Conservation (phyloP, 2,329 filamentous ascomycete genomes). For the Beauveria bassiana region DNA sequence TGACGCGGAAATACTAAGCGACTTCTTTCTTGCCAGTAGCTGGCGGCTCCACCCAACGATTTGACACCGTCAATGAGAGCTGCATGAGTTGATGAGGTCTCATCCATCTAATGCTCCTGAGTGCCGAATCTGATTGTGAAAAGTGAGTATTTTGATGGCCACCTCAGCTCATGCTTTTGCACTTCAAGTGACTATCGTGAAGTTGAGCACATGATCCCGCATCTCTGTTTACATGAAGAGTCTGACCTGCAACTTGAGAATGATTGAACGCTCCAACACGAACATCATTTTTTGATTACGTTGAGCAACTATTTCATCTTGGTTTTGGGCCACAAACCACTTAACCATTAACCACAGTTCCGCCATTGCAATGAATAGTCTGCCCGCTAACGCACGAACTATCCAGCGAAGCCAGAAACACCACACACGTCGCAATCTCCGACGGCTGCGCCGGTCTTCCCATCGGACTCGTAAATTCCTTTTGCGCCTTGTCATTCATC, state of each 20-base stretch:
- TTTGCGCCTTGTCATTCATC: conserved; percentile 62
- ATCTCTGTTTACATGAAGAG: no score
- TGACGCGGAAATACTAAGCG: neutral
- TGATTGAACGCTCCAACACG: no score
- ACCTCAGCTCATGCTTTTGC: neutral
- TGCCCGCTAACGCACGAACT: conserved; percentile 70
- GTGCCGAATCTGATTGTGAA: no score
- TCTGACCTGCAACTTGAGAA: no score
- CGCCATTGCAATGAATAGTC: conserved; percentile 47
- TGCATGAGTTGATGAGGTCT: no score
- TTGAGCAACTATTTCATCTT: no score
- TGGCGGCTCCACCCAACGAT: neutral
- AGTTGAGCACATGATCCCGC: neutral
- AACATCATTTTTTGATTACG: no score
- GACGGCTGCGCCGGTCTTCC: conserved; percentile 71
- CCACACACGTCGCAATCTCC: conserved; percentile 74
- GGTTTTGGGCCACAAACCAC: neutral
- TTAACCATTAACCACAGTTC: conserved; percentile 41
- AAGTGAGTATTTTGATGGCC: no score
- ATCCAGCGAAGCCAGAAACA: conserved; percentile 70
- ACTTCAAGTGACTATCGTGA: neutral
- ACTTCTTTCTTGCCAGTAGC: neutral
- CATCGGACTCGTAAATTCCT: conserved; percentile 67
- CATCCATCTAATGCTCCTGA: no score
- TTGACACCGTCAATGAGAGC: no score